Conservation (phyloP, 306 rosid genomes). For the Quercus rubra region DNA sequence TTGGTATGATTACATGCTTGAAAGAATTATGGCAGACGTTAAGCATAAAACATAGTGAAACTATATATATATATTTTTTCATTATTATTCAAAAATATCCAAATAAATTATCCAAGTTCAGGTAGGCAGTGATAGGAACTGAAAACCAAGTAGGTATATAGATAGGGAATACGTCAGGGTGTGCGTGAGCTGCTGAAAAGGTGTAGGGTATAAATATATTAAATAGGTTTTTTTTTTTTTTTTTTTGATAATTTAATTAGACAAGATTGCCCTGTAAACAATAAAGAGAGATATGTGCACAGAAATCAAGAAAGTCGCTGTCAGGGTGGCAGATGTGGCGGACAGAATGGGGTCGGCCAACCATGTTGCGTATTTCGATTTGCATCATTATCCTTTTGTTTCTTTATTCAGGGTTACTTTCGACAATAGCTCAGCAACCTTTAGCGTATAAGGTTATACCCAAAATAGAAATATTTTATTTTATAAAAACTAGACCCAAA, state of each 20-base stretch:
- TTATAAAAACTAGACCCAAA: too few relatives aligned
- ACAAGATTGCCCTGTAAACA: neutral
- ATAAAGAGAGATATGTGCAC: neutral
- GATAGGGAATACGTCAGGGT: conserved; percentile 2
- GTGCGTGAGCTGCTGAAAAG: neutral
- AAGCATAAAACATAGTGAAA: too few relatives aligned
- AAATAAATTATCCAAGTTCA: too few relatives aligned
- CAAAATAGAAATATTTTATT: neutral
- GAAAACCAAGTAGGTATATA: too few relatives aligned
- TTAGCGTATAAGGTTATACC: too few relatives aligned
- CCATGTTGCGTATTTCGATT: conserved; percentile 16
- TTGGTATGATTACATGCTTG: too few relatives aligned
- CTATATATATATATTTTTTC: too few relatives aligned
- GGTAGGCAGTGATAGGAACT: too few relatives aligned
- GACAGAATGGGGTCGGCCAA: conserved; percentile 4
- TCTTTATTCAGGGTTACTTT: neutral
- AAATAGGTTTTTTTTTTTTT: too few relatives aligned
- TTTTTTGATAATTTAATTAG: neutral
- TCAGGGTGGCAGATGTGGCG: conserved; percentile 13
- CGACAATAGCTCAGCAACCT: neutral
- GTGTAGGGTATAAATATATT: neutral
- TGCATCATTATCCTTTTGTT: neutral
- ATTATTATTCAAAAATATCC: too few relatives aligned
- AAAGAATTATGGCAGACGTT: too few relatives aligned
- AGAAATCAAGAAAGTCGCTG: neutral